These are phyloP conservation scores for Aspergillus ruber DNA, from an alignment of 2,329 filamentous ascomycete genomes.

Conservation along the genomic window DNA sequence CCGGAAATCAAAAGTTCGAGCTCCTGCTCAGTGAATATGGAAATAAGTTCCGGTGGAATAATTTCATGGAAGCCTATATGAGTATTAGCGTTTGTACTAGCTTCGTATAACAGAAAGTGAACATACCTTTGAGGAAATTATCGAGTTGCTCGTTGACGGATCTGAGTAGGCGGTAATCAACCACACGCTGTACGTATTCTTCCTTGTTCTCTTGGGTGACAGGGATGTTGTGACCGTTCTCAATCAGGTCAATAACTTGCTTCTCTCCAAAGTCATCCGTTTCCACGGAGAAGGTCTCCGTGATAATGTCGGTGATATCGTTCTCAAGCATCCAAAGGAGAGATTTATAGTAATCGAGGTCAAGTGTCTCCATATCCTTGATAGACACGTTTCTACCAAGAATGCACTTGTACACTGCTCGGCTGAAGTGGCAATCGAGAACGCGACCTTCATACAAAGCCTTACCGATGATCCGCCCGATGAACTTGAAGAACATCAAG, in stretches of 20 bases:
- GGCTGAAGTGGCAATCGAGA: slow-evolving; percentile 96
- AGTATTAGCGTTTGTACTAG: background rate
- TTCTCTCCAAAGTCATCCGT: slow-evolving; percentile 90
- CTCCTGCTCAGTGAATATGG: slow-evolving; percentile 98
- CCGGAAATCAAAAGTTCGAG: slow-evolving; percentile 94
- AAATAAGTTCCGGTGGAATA: slow-evolving; percentile 85
- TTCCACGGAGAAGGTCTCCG: slow-evolving; percentile 90
- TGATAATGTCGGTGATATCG: slow-evolving; percentile 96
- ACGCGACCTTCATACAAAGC: slow-evolving; percentile 93
- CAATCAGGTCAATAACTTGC: slow-evolving; percentile 77
- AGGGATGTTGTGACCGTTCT: slow-evolving; percentile 80
- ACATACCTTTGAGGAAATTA: slow-evolving; percentile 74
- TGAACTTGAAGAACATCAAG: slow-evolving; percentile 98
- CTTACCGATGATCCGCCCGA: slow-evolving; percentile 96
- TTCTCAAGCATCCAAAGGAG: slow-evolving; percentile 98
- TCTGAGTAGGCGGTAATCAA: slow-evolving; percentile 85
- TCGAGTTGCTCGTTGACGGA: slow-evolving; percentile 94
- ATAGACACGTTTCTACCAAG: slow-evolving; percentile 90
- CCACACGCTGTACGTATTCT: slow-evolving; percentile 89
- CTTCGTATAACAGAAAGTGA: background rate
- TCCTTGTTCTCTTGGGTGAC: slow-evolving; percentile 99
- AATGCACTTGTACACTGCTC: slow-evolving; percentile 96
- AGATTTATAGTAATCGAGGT: slow-evolving; percentile 98
- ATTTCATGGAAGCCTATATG: slow-evolving; percentile 86
- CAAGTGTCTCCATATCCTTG: slow-evolving; percentile 98